Base-by-base conservation (phyloP, 345 rosid genomes). In the Theobroma cacao region DNA sequence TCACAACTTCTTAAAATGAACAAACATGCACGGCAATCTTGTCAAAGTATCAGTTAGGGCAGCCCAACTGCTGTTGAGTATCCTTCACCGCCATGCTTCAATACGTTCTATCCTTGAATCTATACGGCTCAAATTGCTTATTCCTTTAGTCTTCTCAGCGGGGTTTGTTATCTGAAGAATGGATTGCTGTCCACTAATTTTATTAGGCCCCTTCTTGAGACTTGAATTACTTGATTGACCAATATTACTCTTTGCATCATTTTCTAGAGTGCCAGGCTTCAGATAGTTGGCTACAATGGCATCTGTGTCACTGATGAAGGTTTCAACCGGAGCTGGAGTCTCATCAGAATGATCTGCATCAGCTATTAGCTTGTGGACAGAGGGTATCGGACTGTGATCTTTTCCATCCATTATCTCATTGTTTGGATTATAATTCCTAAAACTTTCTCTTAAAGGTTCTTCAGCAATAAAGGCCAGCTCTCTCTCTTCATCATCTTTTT, bases 171-270 rank as follows among this genome's bases (percentile, higher is more conserved):
- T 69, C 24, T 62, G 82, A 82, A 82, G 84, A 63, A 73, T 76
- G 55, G 88, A 79, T 70, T 77, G 77, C 75, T 75, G 86, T 72
- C 79, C 65, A 75, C 52, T 79, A 52, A 76, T 31, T 74, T 78
- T 79, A 60, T 81, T 67, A 15, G 77, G 79, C 22, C 77, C 80
- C 75, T 82, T 84, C 66, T 77, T 75, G 45, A 70, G 76, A 79
- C 62, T 71, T n/a, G 84, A 79, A 56, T 76, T 77, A 31, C 90
- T 87, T 73, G 90, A 81, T 77, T 86, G 86, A 18, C 86, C 82
- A 56, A 75, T 77, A 59, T 78, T 80, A 83, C 40, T 71, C 76
- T 77, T 84, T 62, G 67, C 80, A 24, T 33, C 66, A 40, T 62
- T 72, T 28, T 75, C 67, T 38, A 70, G 78, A 75, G 40, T 36